Evolutionary conservation across 129 eudicot species (phyloP).

Genomic region (Glebionis coronaria): DNA sequence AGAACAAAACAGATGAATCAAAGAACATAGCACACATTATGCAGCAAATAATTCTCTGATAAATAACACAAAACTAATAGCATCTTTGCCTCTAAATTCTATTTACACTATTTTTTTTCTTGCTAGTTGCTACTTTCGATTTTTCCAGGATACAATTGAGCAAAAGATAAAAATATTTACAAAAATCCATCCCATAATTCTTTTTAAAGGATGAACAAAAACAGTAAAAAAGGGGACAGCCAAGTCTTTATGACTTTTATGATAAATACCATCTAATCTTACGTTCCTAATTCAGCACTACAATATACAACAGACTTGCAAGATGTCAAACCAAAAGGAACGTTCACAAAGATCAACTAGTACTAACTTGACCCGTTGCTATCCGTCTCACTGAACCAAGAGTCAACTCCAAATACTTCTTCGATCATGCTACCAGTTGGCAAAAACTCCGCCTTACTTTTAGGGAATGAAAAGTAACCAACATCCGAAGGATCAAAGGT

Average conservation of each 20-base stretch:
- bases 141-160: background rate
- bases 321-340: background rate
- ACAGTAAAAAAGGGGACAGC: background rate
- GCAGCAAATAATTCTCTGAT: background rate
- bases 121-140: constrained; percentile 9
- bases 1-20: background rate
- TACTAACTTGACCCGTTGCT: constrained; percentile 16
- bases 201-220: background rate
- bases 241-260: constrained; percentile 18
- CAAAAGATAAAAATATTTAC: constrained; percentile 20
- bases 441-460: constrained; percentile 36
- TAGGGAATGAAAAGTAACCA: constrained; percentile 29
- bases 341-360: background rate
- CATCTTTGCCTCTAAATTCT: too few species aligned
- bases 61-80: too few species aligned
- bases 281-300: background rate
- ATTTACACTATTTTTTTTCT: background rate
- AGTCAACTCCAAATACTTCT: constrained; percentile 54
- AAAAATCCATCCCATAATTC: constrained; percentile 13
- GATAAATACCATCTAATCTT: constrained; percentile 17
- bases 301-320: background rate
- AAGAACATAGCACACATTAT: background rate
- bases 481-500: constrained; percentile 26
- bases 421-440: constrained; percentile 58
- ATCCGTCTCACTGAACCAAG: constrained; percentile 14